Evolutionary conservation across 2,329 filamentous ascomycete genomes (phyloP).

Genomic region (Cordyceps cateniannulata): DNA sequence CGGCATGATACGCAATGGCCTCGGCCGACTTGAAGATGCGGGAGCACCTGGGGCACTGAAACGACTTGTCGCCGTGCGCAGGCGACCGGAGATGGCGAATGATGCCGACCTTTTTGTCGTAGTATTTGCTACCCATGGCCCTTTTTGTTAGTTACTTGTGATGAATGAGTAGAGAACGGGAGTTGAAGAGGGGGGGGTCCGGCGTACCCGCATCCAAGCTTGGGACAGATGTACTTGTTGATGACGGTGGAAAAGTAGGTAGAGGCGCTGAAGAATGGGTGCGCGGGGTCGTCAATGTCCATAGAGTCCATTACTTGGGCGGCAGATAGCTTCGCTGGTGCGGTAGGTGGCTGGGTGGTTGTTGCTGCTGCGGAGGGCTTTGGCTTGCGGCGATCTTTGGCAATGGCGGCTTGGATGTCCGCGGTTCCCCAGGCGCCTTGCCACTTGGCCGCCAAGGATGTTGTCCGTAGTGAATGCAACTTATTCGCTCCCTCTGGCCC

Average conservation of each 20-base stretch:
- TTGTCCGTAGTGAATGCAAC: not conserved
- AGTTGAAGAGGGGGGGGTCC: no score
- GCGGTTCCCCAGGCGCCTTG: conserved; percentile 3
- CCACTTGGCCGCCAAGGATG: not conserved
- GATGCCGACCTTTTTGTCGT: not conserved
- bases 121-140: conserved; percentile 12
- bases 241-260: not conserved
- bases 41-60: conserved; percentile 16
- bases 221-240: conserved; percentile 8
- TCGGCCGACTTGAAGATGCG: conserved; percentile 15
- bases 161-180: no score
- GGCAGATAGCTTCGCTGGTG: not conserved
- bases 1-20: not conserved
- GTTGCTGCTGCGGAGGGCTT: not conserved
- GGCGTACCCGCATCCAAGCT: conserved; percentile 9
- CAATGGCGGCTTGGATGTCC: not conserved
- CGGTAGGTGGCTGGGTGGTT: not conserved
- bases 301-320: not conserved
- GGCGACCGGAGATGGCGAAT: not conserved
- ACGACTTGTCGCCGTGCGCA: conserved; percentile 9
- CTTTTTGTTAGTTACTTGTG: conserved; percentile 3
- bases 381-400: not conserved
- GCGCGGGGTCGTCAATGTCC: not conserved
- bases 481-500: not conserved
- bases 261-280: conserved; percentile 1